Evolutionary conservation across 1,139 yeast species (phyloP), one percentile per base, ranked within the genome.

Genomic region (Tardiomyces digboiensis): DNA sequence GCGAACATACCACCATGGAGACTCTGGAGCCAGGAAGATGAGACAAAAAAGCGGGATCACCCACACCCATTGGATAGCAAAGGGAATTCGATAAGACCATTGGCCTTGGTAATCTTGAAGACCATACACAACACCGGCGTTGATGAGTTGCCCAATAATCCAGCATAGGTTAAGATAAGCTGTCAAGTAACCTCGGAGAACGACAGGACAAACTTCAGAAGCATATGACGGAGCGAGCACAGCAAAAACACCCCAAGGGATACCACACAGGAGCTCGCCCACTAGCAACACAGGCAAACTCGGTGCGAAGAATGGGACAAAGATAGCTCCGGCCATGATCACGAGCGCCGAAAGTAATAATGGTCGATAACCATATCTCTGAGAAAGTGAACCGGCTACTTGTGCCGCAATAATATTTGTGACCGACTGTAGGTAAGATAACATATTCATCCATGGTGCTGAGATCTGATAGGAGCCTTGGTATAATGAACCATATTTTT

Each of bases 11-110:
- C 74, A 75, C 69, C 78, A 74, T 40, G 82, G 82, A 21, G 79
- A 68, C 54, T 76, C 81, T 36, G 82, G 81, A 45, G 76, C 70
- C 46, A 74, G 57, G 46, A 62, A 52, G 61, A 75, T 66, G 49
- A 75, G 76, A 40, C 60, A 52, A 39, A 74, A 67, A 52, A 75
- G 65, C 16, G 74, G 74, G 43, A 74, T 50, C 1, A 81, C 80
- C 81, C 82, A 78, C 10, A 69, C 57, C 83, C 83, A 78, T 58
- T 78, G 82, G 21, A 74, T 44, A 0, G 74, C 78, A 55, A 70
- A 72, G 1, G 79, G 78, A 21, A 73, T 59, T 42, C 64, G 58
- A 58, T 70, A 71, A 1, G 71, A 60, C 56, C 60, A 51, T 14
- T 58, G 47, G 40, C 52, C 52, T 2, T 49, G 49, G 22, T 55